Evolutionary conservation across 371 early-diverging fungal species (phyloP).

Genomic region (Rhizopus microsporus): DNA sequence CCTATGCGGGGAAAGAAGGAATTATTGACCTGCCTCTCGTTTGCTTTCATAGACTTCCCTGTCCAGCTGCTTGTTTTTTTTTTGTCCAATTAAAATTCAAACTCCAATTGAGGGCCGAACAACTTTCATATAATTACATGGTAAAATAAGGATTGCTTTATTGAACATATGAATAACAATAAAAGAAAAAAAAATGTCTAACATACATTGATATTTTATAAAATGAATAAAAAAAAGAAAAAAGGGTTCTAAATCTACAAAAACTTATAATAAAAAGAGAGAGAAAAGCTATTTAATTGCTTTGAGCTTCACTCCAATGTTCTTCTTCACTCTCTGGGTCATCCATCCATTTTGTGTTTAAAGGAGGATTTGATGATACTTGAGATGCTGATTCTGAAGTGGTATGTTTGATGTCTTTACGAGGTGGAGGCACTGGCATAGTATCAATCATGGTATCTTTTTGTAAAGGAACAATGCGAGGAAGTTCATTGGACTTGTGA

Average conservation of each 20-base stretch:
- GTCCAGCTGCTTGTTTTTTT: too few relatives aligned
- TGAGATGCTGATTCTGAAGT: neutral
- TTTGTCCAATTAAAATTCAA: too few relatives aligned
- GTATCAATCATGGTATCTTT: neutral
- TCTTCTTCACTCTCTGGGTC: conserved; percentile 37
- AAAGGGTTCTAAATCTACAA: neutral
- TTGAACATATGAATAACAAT: neutral
- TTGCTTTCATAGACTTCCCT: conserved; percentile 18
- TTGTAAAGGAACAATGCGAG: conserved; percentile 20
- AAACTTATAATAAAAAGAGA: neutral
- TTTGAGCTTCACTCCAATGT: conserved; percentile 12
- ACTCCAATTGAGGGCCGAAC: too few relatives aligned
- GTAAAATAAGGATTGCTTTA: neutral
- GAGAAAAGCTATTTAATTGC: neutral
- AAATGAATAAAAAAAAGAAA: neutral
- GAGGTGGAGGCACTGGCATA: conserved; percentile 1
- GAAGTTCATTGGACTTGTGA: conserved; percentile 19
- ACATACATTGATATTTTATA: conserved; percentile 3
- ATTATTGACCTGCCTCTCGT: conserved; percentile 19
- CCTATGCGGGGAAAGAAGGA: conserved; percentile 47
- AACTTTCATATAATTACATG: too few relatives aligned
- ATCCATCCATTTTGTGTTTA: conserved; percentile 39
- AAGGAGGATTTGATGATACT: neutral
- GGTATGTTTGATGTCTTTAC: conserved; percentile 4
- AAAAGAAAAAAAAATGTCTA: conserved; percentile 6